A percentile compares a stretch with the other conserved stretches of the same genome.
Conservation (phyloP, 2,329 filamentous ascomycete species). For the Cladosporium oxysporum region DNA sequence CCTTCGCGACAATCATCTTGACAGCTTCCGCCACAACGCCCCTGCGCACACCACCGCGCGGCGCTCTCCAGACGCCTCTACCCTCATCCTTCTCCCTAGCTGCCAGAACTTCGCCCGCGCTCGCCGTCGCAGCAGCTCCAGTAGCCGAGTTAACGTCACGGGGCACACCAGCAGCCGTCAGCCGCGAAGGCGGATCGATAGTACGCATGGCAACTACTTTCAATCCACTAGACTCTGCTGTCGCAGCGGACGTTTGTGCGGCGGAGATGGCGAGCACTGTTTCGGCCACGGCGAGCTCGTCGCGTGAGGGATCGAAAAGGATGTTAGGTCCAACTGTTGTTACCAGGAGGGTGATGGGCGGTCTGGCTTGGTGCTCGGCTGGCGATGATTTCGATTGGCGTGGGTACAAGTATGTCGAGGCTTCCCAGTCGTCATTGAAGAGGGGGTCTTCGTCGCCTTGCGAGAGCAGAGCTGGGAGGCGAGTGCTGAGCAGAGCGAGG, state of each 20-base stretch:
- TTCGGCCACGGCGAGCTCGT: conserved; percentile 92
- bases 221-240: conserved; percentile 58
- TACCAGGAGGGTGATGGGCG: conserved; percentile 87
- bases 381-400: conserved; percentile 21
- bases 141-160: conserved; percentile 50
- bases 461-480: conserved; percentile 80
- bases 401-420: conserved; percentile 74
- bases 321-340: conserved; percentile 83
- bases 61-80: conserved; percentile 76
- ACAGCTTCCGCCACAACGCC: conserved; percentile 72
- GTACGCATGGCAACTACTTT: conserved; percentile 48
- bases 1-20: conserved; percentile 71
- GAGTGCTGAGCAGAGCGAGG: conserved; percentile 84
- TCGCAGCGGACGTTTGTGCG: conserved; percentile 55
- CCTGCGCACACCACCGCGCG: conserved; percentile 79
- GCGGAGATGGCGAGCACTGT: conserved; percentile 84
- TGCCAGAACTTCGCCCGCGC: conserved; percentile 44
- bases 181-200: conserved; percentile 52
- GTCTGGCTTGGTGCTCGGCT: conserved; percentile 49
- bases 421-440: conserved; percentile 97
- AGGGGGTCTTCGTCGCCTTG: conserved; percentile 93
- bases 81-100: conserved; percentile 53
- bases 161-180: conserved; percentile 52
- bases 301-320: conserved; percentile 88
- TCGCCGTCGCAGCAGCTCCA: conserved; percentile 40